A percentile compares a stretch with the other conserved stretches of the same genome.
These are phyloP conservation scores for Alternaria gaisen DNA, from an alignment of 2,329 filamentous ascomycete genomes.

Conservation along the genomic window DNA sequence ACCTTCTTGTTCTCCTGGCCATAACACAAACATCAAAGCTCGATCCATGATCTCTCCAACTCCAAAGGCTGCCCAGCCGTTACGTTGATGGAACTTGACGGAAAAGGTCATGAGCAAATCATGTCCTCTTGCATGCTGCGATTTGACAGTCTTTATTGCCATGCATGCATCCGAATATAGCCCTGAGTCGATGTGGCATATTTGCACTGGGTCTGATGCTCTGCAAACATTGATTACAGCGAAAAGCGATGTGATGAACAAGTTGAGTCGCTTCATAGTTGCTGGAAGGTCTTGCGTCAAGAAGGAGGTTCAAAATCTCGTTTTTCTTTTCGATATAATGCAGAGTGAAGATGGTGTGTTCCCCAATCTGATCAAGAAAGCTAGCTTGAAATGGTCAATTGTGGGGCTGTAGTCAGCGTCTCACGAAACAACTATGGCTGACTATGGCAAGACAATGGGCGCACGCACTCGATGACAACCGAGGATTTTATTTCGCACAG, in stretches of 20 bases:
- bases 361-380: not conserved
- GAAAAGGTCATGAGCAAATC: not conserved
- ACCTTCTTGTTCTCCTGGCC: not conserved
- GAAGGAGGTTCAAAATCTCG: not conserved
- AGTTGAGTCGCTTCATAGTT: not conserved
- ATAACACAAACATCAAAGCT: not conserved
- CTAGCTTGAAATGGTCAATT: not conserved
- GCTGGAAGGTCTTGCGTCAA: not conserved
- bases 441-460: not conserved
- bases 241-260: not conserved
- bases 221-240: not conserved
- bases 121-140: not conserved
- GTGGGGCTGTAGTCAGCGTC: not conserved
- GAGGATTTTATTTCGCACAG: not conserved
- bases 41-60: not conserved
- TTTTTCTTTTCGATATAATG: not conserved
- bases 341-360: not conserved
- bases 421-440: not conserved
- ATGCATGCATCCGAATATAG: constrained; percentile 1
- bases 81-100: not conserved
- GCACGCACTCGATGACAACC: not conserved
- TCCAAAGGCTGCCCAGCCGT: not conserved
- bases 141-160: not conserved
- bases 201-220: constrained; percentile 10
- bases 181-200: constrained; percentile 7